Base-by-base conservation (phyloP, 225 moss, liverwort and hornwort species). In the Asterella californica region DNA sequence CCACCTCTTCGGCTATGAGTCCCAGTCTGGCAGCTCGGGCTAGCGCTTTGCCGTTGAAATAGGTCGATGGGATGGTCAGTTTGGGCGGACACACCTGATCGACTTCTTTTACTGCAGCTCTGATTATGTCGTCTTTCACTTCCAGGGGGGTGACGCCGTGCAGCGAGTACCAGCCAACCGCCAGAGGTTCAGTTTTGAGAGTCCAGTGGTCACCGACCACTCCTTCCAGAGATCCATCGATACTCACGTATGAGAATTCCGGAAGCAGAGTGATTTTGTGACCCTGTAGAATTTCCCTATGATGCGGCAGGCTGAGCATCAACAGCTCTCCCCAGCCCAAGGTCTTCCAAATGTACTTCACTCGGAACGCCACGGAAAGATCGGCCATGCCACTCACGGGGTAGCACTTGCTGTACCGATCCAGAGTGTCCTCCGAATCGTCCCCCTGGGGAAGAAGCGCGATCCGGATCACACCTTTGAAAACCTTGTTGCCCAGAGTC, bases 11-110 rank as follows among this genome's bases (percentile, higher is more conserved):
- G 1, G 94, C 96, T 62, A 96, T 92, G 59, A 96, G 88, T 0
- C 88, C 96, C 83, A 96, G 46, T 33, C 96, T 89, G 37, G 96
- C 94, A 24, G 92, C 96, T 24, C 96, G 87, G 12, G 96, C 96
- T 46, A 96, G 64, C 9, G 91, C 92, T 79, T 95, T 99, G 11
- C 91, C 99, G 46, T 91, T 89, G 77, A 90, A 99, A 62, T 99
- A 99, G 24, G 95, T 95, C 4, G 93, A 93, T 25, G 93, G 83
- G 78, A 99, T 91, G 10, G 68, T 54, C 47, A 78, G 29, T 34
- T 47, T 63, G 49, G 45, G 1, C 15, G 86, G 60, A 17, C 64
- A 79, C 38, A 99, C 77, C 38, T 84, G 78, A 52, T 76, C 76
- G 4, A 95, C 89, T 72, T 99, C 95, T 2, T 64, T 50, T 70